A percentile compares a stretch with the other conserved stretches of the same genome.
phyloP scores from a whole-genome alignment of 768 basidiomycete species.

The Kondoa malvinella region DNA sequence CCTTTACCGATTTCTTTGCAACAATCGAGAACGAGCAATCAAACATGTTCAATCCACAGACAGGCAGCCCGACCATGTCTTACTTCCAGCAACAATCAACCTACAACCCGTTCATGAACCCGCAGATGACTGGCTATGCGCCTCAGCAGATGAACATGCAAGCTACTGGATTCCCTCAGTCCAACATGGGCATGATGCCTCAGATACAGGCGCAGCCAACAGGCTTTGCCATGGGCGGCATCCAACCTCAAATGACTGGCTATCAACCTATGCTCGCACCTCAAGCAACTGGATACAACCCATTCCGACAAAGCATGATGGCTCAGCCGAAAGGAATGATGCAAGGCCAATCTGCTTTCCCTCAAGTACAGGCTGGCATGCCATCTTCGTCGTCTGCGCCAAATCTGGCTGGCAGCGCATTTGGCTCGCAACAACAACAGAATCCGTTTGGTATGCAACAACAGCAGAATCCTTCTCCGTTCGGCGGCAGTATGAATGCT shows the following conservation, averaged over 20 bases:
- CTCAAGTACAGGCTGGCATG: background rate
- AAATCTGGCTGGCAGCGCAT: background rate
- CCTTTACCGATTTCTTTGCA: conserved; percentile 66
- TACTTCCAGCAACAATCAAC: conserved; percentile 36
- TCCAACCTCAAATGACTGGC: conserved; percentile 44
- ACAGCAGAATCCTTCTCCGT: conserved; percentile 23
- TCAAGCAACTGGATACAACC: conserved; percentile 37
- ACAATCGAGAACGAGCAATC: conserved; percentile 69
- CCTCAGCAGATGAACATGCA: conserved; percentile 22
- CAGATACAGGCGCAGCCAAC: conserved; percentile 30
- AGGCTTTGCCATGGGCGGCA: conserved; percentile 34
- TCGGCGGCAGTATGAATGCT: conserved; percentile 12
- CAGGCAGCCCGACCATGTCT: conserved; percentile 33
- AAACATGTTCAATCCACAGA: conserved; percentile 51
- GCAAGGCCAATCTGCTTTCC: background rate
- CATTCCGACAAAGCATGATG: conserved; percentile 35
- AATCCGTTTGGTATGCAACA: conserved; percentile 18
- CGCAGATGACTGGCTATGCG: conserved; percentile 17
- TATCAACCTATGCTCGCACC: conserved; percentile 36
- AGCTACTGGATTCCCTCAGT: conserved; percentile 30
- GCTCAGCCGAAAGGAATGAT: conserved; percentile 9
- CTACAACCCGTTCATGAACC: conserved; percentile 62
- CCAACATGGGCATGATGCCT: conserved; percentile 9
- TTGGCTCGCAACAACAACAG: background rate
- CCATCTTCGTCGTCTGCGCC: conserved; percentile 3